Evolutionary conservation across 371 early-diverging fungal species (phyloP), one percentile per base, ranked within the genome.

Genomic region (Mycotypha africana): DNA sequence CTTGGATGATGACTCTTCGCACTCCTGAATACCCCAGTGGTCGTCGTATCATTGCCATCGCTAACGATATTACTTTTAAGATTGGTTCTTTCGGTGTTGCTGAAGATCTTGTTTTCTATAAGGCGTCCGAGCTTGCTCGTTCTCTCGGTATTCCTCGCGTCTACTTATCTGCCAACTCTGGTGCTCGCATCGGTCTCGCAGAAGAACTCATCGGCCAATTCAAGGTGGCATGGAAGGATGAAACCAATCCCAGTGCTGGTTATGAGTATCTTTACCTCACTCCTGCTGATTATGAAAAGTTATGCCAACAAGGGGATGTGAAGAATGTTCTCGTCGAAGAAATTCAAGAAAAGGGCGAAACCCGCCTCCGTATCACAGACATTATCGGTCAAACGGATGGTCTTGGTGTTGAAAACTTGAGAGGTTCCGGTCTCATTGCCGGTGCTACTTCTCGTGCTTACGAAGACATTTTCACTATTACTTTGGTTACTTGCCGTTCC

Each of bases 181-280:
- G 99, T 52, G 99, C 99, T n/a, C 90, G 99, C 55, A 96, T 99
- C 51, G 98, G 98, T 30, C 81, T 99, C 34, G 95, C 95, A 34
- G 93, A 92, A 49, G 94, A 95, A 57, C 76, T 99, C 22, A 85
- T 85, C 47, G 70, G 78, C 37, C 76, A 85, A 55, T 93, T 93
- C 83, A 83, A 81, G 49, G 81, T 88, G 43, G 86, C 86, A 30
- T 97, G 95, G 94, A 80, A 82, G 58, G 92, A 95, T 41, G 50
- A 67, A 16, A 49, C 53, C n/a, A 85, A 89, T 60, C 92, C 93
- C 1, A 53, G 76, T 44, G 84, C 88, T 59, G 96, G 95, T 4
- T 88, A 93, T 76, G 79, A 91, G 55, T 97, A 95, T 65, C 71
- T 96, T n/a, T 96, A 95, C 70, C 67, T 97, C 44, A 81, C 81